phyloP scores from a whole-genome alignment of 257 asterid genomes.

The Solanum ossicruentum region DNA sequence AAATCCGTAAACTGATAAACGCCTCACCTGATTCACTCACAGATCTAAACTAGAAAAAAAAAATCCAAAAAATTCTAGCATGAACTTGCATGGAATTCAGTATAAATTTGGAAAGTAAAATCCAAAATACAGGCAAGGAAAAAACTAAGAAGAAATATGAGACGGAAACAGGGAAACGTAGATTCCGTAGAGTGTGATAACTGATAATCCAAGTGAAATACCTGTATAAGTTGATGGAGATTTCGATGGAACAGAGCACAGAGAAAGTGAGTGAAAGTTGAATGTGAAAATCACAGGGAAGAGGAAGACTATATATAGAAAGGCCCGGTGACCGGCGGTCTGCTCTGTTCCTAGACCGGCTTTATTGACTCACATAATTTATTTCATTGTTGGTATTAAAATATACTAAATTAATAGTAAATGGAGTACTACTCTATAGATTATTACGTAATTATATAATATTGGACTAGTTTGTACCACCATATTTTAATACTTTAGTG shows the following conservation, averaged over 20 bases:
- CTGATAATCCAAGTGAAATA: not conserved
- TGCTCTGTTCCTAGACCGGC: not conserved
- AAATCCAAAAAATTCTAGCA: not conserved
- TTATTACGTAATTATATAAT: too few species aligned
- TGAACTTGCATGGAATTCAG: not conserved
- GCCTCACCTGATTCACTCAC: not conserved
- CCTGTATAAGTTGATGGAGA: not conserved
- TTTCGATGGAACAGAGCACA: not conserved
- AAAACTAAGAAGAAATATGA: not conserved
- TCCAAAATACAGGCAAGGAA: not conserved
- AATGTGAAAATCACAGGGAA: not conserved
- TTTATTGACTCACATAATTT: not conserved
- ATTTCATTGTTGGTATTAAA: not conserved
- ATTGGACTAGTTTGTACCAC: too few species aligned
- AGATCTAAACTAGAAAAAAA: not conserved
- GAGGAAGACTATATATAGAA: not conserved
- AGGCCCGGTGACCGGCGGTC: not conserved
- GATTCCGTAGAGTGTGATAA: not conserved
- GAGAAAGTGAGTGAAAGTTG: not conserved
- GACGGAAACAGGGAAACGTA: not conserved
- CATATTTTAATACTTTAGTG: too few species aligned
- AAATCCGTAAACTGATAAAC: not conserved
- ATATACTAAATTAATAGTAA: not conserved
- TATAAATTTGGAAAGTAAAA: not conserved
- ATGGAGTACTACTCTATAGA: too few species aligned